Base-by-base conservation (phyloP, 345 rosid genomes). In the Triadica sebifera region DNA sequence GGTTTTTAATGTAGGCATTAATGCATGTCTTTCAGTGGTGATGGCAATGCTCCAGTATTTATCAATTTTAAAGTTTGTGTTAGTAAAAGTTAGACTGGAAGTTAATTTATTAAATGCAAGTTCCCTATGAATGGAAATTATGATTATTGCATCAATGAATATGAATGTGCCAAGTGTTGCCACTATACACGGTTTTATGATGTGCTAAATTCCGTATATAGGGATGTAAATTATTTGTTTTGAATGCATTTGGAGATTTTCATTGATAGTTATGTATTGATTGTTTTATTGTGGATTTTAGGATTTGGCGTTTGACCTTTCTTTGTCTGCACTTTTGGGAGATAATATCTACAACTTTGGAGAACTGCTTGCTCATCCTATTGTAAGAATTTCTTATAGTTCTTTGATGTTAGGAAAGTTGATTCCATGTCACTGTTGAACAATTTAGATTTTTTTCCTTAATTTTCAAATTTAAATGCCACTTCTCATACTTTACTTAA, bases 321-420 rank as follows among this genome's bases (percentile, higher is more conserved):
- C 99, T 67, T 97, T 96, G 62, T 90, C 99, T 75, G 99, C 99
- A 20, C 88, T 96, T 76, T 84, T 96, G 87, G 99, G 99, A 78
- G 99, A 96, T 75, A 91, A 91, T 81, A 93, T 96, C 81, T 96
- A 91, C 90, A 96, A 96, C 87, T 96, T 93, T 64, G 99, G 98
- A 37, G 99, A 96, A 84, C 84, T 96, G 78, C 92, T 93, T 72
- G 98, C 99, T 72, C 99, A 96, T 86, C 99, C 99, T 49, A 84
- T 96, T 81, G 99, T 96, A 89, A 91, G 99, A 61, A 70, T n/a
- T 11, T 74, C 67, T 58, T 46, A n/a, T 64, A 43, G 5, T 8
- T 67, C 22, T 16, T 16, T 66, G 17, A 66, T 20, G 5, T 66
- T 46, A 11, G 19, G 52, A 20, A 43, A 65, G 34, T 65, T 43